Base-by-base conservation (phyloP, 352 stramenopile species). In the Phytophthora colocasiae region DNA sequence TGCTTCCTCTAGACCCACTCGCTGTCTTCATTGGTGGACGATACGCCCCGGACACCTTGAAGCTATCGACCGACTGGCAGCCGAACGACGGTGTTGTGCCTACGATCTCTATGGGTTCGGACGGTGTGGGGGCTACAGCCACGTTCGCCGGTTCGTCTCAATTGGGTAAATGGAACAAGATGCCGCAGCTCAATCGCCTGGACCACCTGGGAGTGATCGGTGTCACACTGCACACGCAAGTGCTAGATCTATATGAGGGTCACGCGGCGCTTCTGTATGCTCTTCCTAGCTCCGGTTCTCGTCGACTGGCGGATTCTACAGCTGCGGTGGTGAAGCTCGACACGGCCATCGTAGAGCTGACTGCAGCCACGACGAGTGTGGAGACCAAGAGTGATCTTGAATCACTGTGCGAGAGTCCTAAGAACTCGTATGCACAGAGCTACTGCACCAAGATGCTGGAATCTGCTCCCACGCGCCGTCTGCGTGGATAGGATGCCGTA, bases 131-230 rank as follows among this genome's bases (percentile, higher is more conserved):
- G 3, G 19, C 50, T 2, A 45, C 48, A 19, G 56, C 77, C 7
- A 61, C 52, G 1, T 87, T 80, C 38, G 58, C 46, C 7, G 73
- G 71, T 24, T 59, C 45, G 2, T 77, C 78, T 11, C 47, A 71
- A 49, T 58, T 76, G 6, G 80, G 80, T 40, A 81, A 75, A 45
- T 89, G 80, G 80, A 83, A 85, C 64, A 44, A 60, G 17, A 84
- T 89, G 80, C 64, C 65, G 10, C 70, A 75, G 58, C 47, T 89
- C 11, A 71, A 78, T 24, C 63, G 61, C 27, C 57, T 89, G 46
- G 80, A 89, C 43, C 77, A 87, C 62, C 29, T 87, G 3, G 77
- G 57, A 4, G 64, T 87, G 40, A 50, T 78, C 8, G 78, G 76
- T 19, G 52, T 78, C 36, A 89, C 78, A 1, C 58, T 81, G 31